A percentile compares a stretch with the other conserved stretches of the same genome.
Evolutionary conservation across 306 rosid genomes (phyloP).

Genomic region (Vigna radiata): DNA sequence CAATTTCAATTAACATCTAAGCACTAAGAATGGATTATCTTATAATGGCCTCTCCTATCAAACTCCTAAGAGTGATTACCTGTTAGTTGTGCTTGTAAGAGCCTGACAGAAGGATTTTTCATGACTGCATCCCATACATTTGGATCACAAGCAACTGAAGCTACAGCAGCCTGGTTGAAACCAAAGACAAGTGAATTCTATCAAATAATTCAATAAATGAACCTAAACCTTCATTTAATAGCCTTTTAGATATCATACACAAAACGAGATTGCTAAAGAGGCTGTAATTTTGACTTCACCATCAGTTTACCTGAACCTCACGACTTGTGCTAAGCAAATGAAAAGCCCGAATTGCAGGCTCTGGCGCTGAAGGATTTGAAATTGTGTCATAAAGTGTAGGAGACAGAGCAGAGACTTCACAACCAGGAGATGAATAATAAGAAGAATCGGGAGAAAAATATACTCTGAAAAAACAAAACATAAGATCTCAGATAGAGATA

Average conservation of each 20-base stretch:
- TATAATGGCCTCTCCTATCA: not conserved
- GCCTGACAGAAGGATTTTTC: slow-evolving; percentile 61
- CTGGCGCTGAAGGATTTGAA: slow-evolving; percentile 51
- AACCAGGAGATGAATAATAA: slow-evolving; percentile 36
- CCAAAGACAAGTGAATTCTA: slow-evolving; percentile 5
- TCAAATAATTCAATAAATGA: slow-evolving; percentile 21
- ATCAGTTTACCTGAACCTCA: slow-evolving; percentile 71
- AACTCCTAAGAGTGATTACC: slow-evolving; percentile 34
- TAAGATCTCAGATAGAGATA: not conserved
- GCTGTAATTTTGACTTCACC: not conserved
- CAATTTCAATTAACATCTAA: slow-evolving; percentile 21
- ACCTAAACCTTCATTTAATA: not conserved
- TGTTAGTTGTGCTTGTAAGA: slow-evolving; percentile 53
- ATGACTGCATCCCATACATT: slow-evolving; percentile 73
- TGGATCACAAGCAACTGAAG: slow-evolving; percentile 73
- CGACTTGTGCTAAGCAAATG: slow-evolving; percentile 59
- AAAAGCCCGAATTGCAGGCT: slow-evolving; percentile 71
- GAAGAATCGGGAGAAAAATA: slow-evolving; percentile 60
- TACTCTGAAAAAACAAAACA: slow-evolving; percentile 49
- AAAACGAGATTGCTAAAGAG: too few species aligned
- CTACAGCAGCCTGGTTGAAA: slow-evolving; percentile 70
- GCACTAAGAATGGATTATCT: not conserved
- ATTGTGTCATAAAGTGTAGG: slow-evolving; percentile 35
- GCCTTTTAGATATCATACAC: not conserved
- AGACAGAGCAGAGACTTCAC: slow-evolving; percentile 47